A percentile compares a stretch with the other conserved stretches of the same genome.
These are phyloP conservation scores for Nemania sp. DNA, from an alignment of 2,329 filamentous ascomycete species.

Conservation along the genomic window DNA sequence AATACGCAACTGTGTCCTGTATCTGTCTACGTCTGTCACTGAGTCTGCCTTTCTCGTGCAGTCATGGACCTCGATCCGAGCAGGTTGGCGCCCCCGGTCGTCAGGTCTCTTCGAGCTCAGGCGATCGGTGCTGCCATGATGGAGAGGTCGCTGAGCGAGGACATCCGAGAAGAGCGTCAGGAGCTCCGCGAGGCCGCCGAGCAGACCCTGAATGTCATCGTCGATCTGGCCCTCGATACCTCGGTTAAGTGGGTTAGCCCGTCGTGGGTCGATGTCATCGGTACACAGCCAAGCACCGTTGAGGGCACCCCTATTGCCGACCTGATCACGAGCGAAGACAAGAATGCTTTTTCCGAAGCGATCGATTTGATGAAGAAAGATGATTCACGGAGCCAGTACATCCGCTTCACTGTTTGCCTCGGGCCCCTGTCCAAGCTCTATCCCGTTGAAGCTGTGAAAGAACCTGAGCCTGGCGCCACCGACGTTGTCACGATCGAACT, in stretches of 20 bases:
- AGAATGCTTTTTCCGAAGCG: slow-evolving; percentile 77
- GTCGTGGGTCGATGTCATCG: slow-evolving; percentile 92
- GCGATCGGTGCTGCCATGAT: slow-evolving; percentile 58
- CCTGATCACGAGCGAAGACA: slow-evolving; percentile 76
- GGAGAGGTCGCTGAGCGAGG: slow-evolving; percentile 75
- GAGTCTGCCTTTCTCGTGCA: slow-evolving; percentile 29
- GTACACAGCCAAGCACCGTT: slow-evolving; percentile 72
- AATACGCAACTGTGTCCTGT: slow-evolving; percentile 36
- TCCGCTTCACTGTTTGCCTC: slow-evolving; percentile 75
- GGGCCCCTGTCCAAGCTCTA: slow-evolving; percentile 70
- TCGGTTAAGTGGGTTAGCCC: slow-evolving; percentile 95
- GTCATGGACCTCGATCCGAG: slow-evolving; percentile 51
- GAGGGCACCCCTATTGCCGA: slow-evolving; percentile 79
- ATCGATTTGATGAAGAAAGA: slow-evolving; percentile 90
- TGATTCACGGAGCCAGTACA: slow-evolving; percentile 88
- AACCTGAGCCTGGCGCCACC: slow-evolving; percentile 43
- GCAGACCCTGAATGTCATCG: slow-evolving; percentile 93
- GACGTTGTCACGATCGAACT: slow-evolving; percentile 69
- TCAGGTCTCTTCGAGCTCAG: slow-evolving; percentile 55
- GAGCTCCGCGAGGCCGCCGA: slow-evolving; percentile 94
- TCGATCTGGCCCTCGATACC: slow-evolving; percentile 89
- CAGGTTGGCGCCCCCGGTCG: slow-evolving; percentile 56
- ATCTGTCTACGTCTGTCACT: no score
- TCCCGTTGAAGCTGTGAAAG: slow-evolving; percentile 46
- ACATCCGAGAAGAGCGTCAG: slow-evolving; percentile 90